Base-by-base conservation (phyloP, 1,284 basidiomycete species). In the Cystobasidiaceae sp. region DNA sequence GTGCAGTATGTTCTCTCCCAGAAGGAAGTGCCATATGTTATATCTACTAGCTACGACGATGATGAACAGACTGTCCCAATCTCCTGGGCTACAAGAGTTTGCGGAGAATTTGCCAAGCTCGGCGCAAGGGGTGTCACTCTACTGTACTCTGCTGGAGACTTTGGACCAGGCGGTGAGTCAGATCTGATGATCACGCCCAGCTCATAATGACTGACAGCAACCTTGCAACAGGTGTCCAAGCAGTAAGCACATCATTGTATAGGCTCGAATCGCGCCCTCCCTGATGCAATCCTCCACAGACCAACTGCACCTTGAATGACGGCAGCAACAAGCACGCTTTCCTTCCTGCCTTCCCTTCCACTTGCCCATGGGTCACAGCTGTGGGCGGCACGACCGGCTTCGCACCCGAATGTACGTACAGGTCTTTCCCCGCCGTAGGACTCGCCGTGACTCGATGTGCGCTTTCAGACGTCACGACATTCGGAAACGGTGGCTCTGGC, bases 341-440 rank as follows among this genome's bases (percentile, higher is more conserved):
- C 81, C 81, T 86, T 62, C 86, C 87, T 11, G 79, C 75, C 0
- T 89, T 89, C 81, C 87, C 87, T n/a, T 85, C 84, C 68, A 82
- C 80, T 63, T 81, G 85, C 84, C 76, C 73, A 78, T 79, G 80
- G 70, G 83, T 86, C n/a, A 86, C 84, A 3, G 74, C 83, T n/a
- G 85, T 87, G 4, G 85, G 85, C 39, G 85, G 80, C 6, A 86
- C 85, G 0, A 74, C 77, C 21, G 71, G 79, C 46, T 77, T 85
- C 39, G 69, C 63, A n/a, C 82, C 83, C 11, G 83, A 85, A 56
- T 56, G 54, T 56, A 44, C 8, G 54, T 37, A 17, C n/a, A 11
- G 7, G 27, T 74, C 80, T 33, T 82, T 80, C n/a, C 8, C 11
- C n/a, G 45, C 45, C 7, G 2, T 55, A 15, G 13, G 33, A 15